Base-by-base conservation (phyloP, 805 yeast genomes). In the Candida taoyuanica region DNA sequence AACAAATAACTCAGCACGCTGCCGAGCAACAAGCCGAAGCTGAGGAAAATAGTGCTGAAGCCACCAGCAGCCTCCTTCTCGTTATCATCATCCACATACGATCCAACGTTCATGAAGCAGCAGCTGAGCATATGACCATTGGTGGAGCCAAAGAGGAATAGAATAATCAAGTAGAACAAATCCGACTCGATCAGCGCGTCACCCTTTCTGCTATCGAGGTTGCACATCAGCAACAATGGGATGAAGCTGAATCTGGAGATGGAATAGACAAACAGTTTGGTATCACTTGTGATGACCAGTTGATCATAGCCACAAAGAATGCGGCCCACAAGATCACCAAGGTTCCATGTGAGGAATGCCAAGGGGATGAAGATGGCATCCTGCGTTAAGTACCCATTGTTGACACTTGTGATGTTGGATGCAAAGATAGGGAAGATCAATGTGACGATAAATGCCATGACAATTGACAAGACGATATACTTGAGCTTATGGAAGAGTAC, bases 11-110 rank as follows among this genome's bases (percentile, higher is more conserved):
- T 84, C 37, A 79, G 54, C 1, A 87, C 44, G 42, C 95, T 80
- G 5, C 98, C 98, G 2, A 71, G 64, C 0, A 93, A 78, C 35
- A 91, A 69, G 0, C 96, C 96, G 9, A 78, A 55, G 39, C 89
- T 79, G 36, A 89, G 73, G 48, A 86, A 78, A 17, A 89, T 76
- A 1, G 87, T 78, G 31, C 95, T 81, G 56, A 89, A 85, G 3
- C 97, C 97, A 31, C 96, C 96, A 2, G 98, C 96, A 1, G 96
- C 96, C 42, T 85, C 86, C 56, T 78, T 79, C 52, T 86, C 91
- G 16, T 71, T 71, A 24, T 78, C 85, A 1, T 78, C 85, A 1
- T 70, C 68, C 23, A 75, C 81, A 40, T 68, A 71, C 14, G 69
- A 65, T 0, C 84, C 80, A 3, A 87, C 83, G 33, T 71, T 71